Evolutionary conservation across 1,139 yeast species (phyloP).

Genomic region (Torulaspora globosa): DNA sequence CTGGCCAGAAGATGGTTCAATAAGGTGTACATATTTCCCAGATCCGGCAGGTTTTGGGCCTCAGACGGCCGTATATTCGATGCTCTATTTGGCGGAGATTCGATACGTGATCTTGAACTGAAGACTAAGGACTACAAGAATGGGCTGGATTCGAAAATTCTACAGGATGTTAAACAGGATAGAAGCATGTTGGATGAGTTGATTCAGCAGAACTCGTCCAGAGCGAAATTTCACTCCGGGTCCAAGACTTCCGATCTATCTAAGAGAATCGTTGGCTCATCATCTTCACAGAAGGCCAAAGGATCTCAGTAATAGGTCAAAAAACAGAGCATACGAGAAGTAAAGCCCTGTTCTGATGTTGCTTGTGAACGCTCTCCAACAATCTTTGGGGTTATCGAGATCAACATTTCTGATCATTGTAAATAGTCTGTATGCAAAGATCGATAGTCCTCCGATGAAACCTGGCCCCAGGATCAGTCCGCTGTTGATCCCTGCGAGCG

Average conservation of each 20-base stretch:
- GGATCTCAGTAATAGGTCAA: slow-evolving; percentile 59
- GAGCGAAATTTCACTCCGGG: slow-evolving; percentile 20
- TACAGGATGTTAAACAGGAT: slow-evolving; percentile 14
- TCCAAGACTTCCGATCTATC: slow-evolving; percentile 7
- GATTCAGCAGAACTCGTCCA: slow-evolving; percentile 16
- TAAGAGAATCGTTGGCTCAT: slow-evolving; percentile 9
- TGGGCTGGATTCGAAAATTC: slow-evolving; percentile 4
- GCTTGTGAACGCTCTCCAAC: slow-evolving; percentile 75
- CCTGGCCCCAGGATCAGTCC: slow-evolving; percentile 75
- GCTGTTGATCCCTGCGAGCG: slow-evolving; percentile 72
- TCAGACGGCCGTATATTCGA: slow-evolving; percentile 34
- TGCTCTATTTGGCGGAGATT: slow-evolving; percentile 31
- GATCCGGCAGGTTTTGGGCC: slow-evolving; percentile 32
- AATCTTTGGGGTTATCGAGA: slow-evolving; percentile 69
- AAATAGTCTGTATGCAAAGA: slow-evolving; percentile 65
- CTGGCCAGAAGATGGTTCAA: slow-evolving; percentile 18
- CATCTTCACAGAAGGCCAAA: slow-evolving; percentile 27
- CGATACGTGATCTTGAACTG: slow-evolving; percentile 18
- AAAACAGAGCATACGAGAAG: slow-evolving; percentile 68
- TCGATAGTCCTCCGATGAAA: slow-evolving; percentile 59
- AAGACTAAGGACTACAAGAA: slow-evolving; percentile 3
- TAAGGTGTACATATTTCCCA: slow-evolving; percentile 29
- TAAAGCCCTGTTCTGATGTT: slow-evolving; percentile 80
- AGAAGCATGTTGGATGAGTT: slow-evolving; percentile 16
- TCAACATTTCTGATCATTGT: slow-evolving; percentile 67